phyloP scores from a whole-genome alignment of 208 protist genomes.

The Willaertia magna region DNA sequence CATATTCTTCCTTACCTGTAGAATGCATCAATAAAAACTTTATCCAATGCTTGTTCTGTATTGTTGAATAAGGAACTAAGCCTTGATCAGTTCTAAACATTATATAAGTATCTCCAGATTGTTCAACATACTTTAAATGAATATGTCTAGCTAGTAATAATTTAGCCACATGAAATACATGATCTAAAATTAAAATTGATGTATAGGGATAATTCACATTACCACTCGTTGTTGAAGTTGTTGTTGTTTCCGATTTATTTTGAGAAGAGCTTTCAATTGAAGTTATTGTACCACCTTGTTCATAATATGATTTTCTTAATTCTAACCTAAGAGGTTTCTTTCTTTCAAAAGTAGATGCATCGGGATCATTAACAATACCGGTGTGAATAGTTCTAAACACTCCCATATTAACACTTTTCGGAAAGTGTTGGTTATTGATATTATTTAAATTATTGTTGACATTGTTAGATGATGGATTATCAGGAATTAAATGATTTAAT shows the following conservation, averaged over 20 bases:
- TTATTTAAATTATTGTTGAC: no score
- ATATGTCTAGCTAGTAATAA: background rate
- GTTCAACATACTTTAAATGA: constrained; percentile 15
- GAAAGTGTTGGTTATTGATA: background rate
- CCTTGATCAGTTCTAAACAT: constrained; percentile 15
- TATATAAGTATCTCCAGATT: background rate
- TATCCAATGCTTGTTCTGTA: constrained; percentile 16
- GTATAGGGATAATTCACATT: background rate
- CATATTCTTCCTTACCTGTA: background rate
- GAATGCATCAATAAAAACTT: constrained; percentile 12
- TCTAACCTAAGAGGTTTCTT: background rate
- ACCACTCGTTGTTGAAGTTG: background rate
- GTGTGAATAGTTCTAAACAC: background rate
- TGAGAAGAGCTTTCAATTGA: background rate
- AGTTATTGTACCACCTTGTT: background rate
- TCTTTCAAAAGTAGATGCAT: background rate
- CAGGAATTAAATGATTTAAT: no score
- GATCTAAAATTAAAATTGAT: constrained; percentile 3
- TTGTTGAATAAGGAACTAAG: constrained; percentile 6
- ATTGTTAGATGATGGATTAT: no score
- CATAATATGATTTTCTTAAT: background rate
- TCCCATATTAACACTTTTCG: background rate
- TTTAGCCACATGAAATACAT: constrained; percentile 8
- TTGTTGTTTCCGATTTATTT: background rate
- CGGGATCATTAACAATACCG: constrained; percentile 5